Evolutionary conservation across 768 basidiomycete genomes (phyloP), one percentile per base, ranked within the genome.

Genomic region (Pisolithus sp.): DNA sequence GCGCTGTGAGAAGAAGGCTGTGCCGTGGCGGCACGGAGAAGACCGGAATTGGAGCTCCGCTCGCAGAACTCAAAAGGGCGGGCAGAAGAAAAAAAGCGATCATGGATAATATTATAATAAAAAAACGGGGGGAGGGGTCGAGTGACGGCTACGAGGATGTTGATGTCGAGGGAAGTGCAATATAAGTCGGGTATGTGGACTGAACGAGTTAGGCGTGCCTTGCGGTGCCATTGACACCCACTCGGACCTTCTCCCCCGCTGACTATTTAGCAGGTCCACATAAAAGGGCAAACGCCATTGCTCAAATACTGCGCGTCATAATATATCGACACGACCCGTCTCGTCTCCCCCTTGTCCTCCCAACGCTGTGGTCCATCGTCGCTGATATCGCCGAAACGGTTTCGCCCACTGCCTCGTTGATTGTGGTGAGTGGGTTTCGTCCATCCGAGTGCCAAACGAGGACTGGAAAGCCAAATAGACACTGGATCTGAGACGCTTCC

Each of bases 361-460:
- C 63, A 69, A 9, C 17, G 68, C 66, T 69, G 55, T 58, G 62
- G 62, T 55, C 58, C 56, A 52, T 54, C 59, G 64, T 41, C 18
- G 5, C 20, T 18, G 18, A 68, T 65, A 65, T 62, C 61, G 61
- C 61, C 57, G 52, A 38, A 61, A 55, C 54, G 49, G 43, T 53
- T 10, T 63, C 62, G 65, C 68, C 69, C 66, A 69, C 55, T 60
- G 66, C 64, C 56, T 59, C 55, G 52, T 54, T 63, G 65, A 68
- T 66, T 66, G 58, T 57, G 63, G 63, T 60, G 54, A 37, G 63
- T 58, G 55, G 50, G 43, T 54, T 59, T 59, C 45, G 34, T 57
- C 36, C 50, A 54, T 56, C 57, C 55, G 60, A 56, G 49, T 64
- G 37, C 56, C 51, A 31, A n/a, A n/a, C 30, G 20, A 7, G n/a